phyloP scores from a whole-genome alignment of 257 asterid genomes.

The Rubia yunnanensis region DNA sequence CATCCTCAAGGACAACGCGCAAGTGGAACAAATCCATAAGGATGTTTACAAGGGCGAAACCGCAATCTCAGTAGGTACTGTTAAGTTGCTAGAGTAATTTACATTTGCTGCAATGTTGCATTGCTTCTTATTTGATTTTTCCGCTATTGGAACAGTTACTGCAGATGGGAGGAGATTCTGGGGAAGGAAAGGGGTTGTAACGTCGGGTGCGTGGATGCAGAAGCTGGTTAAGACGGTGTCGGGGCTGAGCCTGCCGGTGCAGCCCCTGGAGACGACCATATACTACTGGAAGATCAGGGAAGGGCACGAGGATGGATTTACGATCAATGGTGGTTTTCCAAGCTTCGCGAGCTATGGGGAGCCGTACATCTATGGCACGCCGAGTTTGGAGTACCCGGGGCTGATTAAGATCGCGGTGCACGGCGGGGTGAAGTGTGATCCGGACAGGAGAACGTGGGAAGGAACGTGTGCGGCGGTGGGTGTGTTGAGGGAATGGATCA shows the following conservation, averaged over 20 bases:
- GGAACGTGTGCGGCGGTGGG: slow-evolving; percentile 18
- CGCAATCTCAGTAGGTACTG: slow-evolving; percentile 29
- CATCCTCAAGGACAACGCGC: slow-evolving; percentile 39
- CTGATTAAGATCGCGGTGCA: slow-evolving; percentile 59
- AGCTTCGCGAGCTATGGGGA: slow-evolving; percentile 74
- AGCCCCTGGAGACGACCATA: slow-evolving; percentile 62
- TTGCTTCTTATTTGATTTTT: too few relatives aligned
- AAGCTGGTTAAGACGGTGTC: slow-evolving; percentile 35
- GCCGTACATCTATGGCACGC: slow-evolving; percentile 79
- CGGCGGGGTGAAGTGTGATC: slow-evolving; percentile 64
- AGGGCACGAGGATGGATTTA: slow-evolving; percentile 61
- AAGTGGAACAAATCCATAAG: slow-evolving; percentile 32
- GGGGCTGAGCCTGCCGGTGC: slow-evolving; percentile 49
- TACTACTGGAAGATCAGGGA: slow-evolving; percentile 64
- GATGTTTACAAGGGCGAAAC: slow-evolving; percentile 24
- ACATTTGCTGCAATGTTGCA: background rate
- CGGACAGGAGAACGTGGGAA: slow-evolving; percentile 59
- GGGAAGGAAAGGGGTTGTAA: slow-evolving; percentile 56
- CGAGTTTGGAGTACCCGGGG: slow-evolving; percentile 79
- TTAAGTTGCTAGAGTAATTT: too few relatives aligned
- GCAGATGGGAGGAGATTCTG: slow-evolving; percentile 22
- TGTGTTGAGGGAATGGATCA: slow-evolving; percentile 37
- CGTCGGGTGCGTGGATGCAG: slow-evolving; percentile 76
- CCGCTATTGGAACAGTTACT: slow-evolving; percentile 9
- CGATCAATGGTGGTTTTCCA: slow-evolving; percentile 56